Evolutionary conservation across 495 filamentous ascomycete genomes (phyloP).

Genomic region (Jackrogersella multiformis): DNA sequence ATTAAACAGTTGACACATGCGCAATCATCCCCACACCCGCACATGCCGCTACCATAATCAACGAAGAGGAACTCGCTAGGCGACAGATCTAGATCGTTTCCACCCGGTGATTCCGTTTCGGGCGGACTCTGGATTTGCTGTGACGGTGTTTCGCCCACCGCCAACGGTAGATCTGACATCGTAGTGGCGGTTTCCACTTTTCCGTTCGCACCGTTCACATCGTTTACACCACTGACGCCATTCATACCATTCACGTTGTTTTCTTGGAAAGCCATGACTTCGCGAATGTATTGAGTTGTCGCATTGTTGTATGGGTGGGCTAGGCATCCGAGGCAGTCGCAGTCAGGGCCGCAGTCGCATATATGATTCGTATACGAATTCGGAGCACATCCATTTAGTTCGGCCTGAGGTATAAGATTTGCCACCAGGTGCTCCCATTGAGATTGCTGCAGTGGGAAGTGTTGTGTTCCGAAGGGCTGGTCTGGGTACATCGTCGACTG

Average conservation of each 20-base stretch:
- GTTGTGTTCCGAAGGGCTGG: constrained; percentile 51
- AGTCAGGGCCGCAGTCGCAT: constrained; percentile 72
- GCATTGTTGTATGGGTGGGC: constrained; percentile 77
- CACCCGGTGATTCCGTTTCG: constrained; percentile 51
- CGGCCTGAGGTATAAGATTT: constrained; percentile 22
- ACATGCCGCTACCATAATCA: constrained; percentile 51
- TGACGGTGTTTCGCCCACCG: constrained; percentile 35
- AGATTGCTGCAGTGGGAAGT: constrained; percentile 52
- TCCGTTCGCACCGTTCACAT: constrained; percentile 13
- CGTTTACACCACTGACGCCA: too few relatives aligned
- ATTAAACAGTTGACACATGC: constrained; percentile 60
- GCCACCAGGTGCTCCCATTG: constrained; percentile 51
- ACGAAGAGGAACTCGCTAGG: constrained; percentile 61
- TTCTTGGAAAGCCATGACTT: constrained; percentile 40
- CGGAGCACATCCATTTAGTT: constrained; percentile 13
- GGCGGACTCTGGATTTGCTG: constrained; percentile 48
- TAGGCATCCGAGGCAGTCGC: constrained; percentile 74
- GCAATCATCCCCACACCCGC: constrained; percentile 64
- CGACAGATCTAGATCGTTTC: constrained; percentile 56
- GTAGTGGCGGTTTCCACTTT: constrained; percentile 17
- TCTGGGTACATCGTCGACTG: constrained; percentile 45
- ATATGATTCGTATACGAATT: constrained; percentile 53
- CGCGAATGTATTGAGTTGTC: constrained; percentile 70
- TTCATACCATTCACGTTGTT: too few relatives aligned
- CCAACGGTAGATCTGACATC: constrained; percentile 20